Evolutionary conservation across 495 filamentous ascomycete species (phyloP), one percentile per base, ranked within the genome.

Genomic region (Aspergillus hancockii): DNA sequence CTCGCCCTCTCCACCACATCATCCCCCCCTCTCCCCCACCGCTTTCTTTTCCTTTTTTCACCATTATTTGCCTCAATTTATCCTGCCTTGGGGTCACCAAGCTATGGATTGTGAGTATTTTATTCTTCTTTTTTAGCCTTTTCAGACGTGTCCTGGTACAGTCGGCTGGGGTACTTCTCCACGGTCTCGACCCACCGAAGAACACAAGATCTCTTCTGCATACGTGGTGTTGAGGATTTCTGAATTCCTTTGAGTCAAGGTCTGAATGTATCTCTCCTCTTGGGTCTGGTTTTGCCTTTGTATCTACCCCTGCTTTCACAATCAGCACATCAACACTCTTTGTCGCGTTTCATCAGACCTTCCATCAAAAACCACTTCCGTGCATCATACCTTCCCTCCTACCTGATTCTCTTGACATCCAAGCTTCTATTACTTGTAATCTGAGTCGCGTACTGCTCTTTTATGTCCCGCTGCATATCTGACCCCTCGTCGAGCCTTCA

Each of bases 61-160:
- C 69, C 59, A 69, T 73, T 75, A 62, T 62, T 60, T 65, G 45
- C 49, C 59, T 69, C 61, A 67, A 67, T 72, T 58, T 61, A 62
- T 69, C 70, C 74, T 70, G 49, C 67, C 63, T 66, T 62, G 77
- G 77, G 77, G 77, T 80, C 77, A 78, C 77, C 77, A 72, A 75
- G 77, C 76, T 78, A 77, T 77, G 73, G 73, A 78, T 64, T 74
- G 77, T 80, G 70, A 77, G 77, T 78, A 64, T 68, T 72, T 70
- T 72, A 60, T 71, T 71, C 56, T 60, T 56, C 28, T 65, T 60
- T 59, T 52, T 54, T 67, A 32, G 47, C 58, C 30, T 12, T 56
- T 55, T 62, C 55, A 65, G 63, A 62, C 69, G 65, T 72, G 69
- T 67, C 60, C 64, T 64, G 65, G 62, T 71, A 49, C 59, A 56